phyloP scores from a whole-genome alignment of 2,329 filamentous ascomycete species.

The Pseudonectria foliicola region DNA sequence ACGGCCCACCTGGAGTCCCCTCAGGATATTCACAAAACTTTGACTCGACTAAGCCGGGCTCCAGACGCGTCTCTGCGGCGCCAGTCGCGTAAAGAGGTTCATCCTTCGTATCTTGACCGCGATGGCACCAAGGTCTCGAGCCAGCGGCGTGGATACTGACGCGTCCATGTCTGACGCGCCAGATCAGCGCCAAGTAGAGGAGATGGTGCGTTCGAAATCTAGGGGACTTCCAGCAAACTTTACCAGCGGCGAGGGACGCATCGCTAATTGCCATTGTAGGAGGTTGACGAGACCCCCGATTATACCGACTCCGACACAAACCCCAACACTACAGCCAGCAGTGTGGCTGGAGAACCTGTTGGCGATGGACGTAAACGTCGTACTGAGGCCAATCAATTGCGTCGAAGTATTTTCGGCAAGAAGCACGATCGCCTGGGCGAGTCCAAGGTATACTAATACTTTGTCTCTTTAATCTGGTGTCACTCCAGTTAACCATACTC shows the following conservation, averaged over 20 bases:
- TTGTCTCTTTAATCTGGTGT: slow-evolving; percentile 3
- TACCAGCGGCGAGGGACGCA: not conserved
- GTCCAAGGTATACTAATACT: slow-evolving; percentile 61
- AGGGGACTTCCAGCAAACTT: not conserved
- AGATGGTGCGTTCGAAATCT: slow-evolving; percentile 36
- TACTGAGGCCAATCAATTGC: slow-evolving; percentile 80
- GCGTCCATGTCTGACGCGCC: slow-evolving; percentile 57
- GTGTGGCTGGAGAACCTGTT: slow-evolving; percentile 67
- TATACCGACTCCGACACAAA: slow-evolving; percentile 62
- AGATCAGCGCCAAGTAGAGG: slow-evolving; percentile 37
- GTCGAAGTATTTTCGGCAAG: slow-evolving; percentile 87
- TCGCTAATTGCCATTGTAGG: slow-evolving; percentile 30
- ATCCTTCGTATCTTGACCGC: slow-evolving; percentile 20
- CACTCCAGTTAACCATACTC: slow-evolving; percentile 1
- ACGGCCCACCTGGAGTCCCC: slow-evolving; percentile 2
- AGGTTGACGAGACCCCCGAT: slow-evolving; percentile 59
- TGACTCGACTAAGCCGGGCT: slow-evolving; percentile 8
- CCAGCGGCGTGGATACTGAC: slow-evolving; percentile 49
- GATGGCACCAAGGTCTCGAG: slow-evolving; percentile 51
- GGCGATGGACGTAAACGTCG: slow-evolving; percentile 78
- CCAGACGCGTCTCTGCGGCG: slow-evolving; percentile 39
- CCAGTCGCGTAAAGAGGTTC: slow-evolving; percentile 48
- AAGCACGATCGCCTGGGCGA: slow-evolving; percentile 90
- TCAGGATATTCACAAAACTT: not conserved
- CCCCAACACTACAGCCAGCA: slow-evolving; percentile 69